phyloP scores from a whole-genome alignment of 75 land plant genomes.

The Larix kaempferi region DNA sequence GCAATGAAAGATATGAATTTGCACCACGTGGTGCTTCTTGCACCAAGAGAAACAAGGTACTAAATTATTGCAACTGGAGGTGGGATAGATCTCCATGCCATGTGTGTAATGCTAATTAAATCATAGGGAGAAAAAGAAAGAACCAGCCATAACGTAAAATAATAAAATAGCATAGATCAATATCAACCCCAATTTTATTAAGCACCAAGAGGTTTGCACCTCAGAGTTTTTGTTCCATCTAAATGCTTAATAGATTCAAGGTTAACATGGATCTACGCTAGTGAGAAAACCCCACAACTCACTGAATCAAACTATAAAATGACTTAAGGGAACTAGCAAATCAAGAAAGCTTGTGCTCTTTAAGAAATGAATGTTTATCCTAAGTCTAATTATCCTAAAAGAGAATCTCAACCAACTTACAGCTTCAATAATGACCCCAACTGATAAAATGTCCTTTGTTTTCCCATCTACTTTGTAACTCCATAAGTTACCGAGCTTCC shows the following conservation, averaged over 20 bases:
- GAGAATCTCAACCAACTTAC: constrained; percentile 16
- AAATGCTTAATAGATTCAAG: no score
- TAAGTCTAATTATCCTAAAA: background rate
- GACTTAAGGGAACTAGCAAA: background rate
- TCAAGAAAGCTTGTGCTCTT: background rate
- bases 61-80: no score
- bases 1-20: background rate
- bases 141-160: no score
- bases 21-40: background rate
- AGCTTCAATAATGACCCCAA: constrained; percentile 25
- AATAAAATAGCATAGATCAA: no score
- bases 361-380: background rate
- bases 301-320: background rate
- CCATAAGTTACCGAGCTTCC: constrained; percentile 30
- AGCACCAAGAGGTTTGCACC: no score
- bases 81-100: no score
- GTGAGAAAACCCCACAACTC: background rate
- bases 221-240: no score
- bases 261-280: no score
- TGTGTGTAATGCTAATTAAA: no score
- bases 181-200: no score
- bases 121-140: no score
- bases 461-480: constrained; percentile 25
- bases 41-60: no score
- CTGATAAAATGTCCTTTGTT: constrained; percentile 27